Evolutionary conservation across 2,329 filamentous ascomycete species (phyloP).

Genomic region (Thelonectria discophora): DNA sequence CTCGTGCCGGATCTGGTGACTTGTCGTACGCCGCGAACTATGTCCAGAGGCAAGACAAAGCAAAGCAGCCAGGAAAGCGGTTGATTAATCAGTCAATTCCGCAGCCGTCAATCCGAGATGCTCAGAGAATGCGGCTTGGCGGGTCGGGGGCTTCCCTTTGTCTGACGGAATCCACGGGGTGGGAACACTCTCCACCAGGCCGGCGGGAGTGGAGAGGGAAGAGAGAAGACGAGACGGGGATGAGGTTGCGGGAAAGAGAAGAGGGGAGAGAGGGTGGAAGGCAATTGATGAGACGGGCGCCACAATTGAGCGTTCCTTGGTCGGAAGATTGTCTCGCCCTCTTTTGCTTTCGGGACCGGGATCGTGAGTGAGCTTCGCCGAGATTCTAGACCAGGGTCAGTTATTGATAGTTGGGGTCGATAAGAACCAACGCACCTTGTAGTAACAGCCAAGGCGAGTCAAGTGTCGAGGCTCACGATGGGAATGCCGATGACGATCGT

Average conservation of each 20-base stretch:
- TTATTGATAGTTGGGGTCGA: conserved; percentile 12
- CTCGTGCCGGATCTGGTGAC: conserved; percentile 3
- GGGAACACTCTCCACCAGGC: conserved; percentile 15
- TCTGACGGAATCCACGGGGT: conserved; percentile 16
- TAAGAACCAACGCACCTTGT: conserved; percentile 13
- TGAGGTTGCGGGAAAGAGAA: background rate
- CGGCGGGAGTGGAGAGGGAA: conserved; percentile 10
- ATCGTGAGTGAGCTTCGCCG: background rate
- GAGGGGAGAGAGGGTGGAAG: background rate
- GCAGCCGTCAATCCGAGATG: conserved; percentile 19
- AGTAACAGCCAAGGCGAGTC: conserved; percentile 14
- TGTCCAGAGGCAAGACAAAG: background rate
- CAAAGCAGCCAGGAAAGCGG: background rate
- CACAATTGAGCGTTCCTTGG: background rate
- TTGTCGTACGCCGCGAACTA: conserved; percentile 8
- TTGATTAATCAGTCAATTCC: conserved; percentile 5
- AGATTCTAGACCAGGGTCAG: conserved; percentile 2
- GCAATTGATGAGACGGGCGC: background rate
- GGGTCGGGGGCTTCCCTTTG: conserved; percentile 19
- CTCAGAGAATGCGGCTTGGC: conserved; percentile 12
- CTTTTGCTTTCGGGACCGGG: background rate
- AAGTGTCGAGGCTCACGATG: conserved; percentile 20
- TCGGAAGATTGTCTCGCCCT: no score
- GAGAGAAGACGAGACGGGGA: background rate
- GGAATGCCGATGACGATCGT: conserved; percentile 42